Evolutionary conservation across 306 rosid genomes (phyloP), one percentile per base, ranked within the genome.

Genomic region (Quercus agrifolia): DNA sequence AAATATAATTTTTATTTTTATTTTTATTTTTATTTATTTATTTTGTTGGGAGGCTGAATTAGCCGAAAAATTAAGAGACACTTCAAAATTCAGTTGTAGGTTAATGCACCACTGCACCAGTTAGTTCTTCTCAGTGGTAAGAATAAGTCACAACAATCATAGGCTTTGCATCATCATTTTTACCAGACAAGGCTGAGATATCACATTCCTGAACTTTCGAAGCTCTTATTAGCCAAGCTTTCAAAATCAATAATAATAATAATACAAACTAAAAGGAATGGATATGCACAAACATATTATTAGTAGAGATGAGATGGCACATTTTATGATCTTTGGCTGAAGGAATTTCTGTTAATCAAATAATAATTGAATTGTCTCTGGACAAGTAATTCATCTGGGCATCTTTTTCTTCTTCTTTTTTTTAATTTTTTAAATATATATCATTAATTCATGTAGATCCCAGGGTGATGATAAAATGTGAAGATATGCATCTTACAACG

Each of bases 401-500:
- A 35, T 68, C 52, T 15, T 19, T 19, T 46, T 18, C 41, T 35
- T 41, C 46, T 41, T 8, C 0, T 41, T 2, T 7, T 38, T 2
- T 38, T 38, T 3, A 28, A 28, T 38, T 7, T 38, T 7, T 38
- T 10, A 44, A 46, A 46, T 4, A 5, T 35, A 35, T 35, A 35
- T 35, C 54, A 12, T 49, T 49, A 49, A 49, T 49, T 49, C 46
- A 49, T 49, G 54, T 12, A 49, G 64, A 64, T 41, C 79, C 79
- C 75, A 4, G 67, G 71, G 71, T 18, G 11, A 61, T 73, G 66
- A 84, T 80, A 83, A 52, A 79, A 82, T 72, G 80, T 73, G 46
- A 77, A 78, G 74, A 79, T 81, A 85, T 87, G 86, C 86, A 88
- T 56, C 82, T 82, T 83, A 71, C 59, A 80, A 61, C 85, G 74